Conservation (phyloP, 441 rosid species). For the Euphorbia corollata region DNA sequence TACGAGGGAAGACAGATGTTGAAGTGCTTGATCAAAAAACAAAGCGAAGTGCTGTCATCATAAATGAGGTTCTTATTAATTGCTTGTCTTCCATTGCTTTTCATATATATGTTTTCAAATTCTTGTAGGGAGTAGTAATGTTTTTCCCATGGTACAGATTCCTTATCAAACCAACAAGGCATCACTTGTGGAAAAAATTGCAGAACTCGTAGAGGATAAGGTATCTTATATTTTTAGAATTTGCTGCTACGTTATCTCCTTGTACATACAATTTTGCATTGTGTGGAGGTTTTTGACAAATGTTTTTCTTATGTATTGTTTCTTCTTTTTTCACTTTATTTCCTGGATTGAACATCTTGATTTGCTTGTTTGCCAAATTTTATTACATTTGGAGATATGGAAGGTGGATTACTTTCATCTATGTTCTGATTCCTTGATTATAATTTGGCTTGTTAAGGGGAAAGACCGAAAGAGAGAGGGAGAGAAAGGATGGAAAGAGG, state of each 20-base stretch:
- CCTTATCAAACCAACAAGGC: constrained; percentile 95
- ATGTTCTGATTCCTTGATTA: background rate
- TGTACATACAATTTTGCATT: constrained; percentile 1
- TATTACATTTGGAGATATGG: background rate
- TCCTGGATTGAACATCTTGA: background rate
- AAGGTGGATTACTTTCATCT: constrained; percentile 5
- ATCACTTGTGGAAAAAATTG: constrained; percentile 88
- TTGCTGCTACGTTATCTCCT: background rate
- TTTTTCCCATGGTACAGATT: constrained; percentile 46
- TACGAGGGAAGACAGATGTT: constrained; percentile 77
- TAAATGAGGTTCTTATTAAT: constrained; percentile 62
- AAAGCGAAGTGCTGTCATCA: constrained; percentile 69
- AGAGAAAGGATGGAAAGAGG: background rate
- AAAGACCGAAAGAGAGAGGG: no score
- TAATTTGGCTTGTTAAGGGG: background rate
- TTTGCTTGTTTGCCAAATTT: constrained; percentile 3
- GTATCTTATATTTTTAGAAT: constrained; percentile 30
- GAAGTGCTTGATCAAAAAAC: constrained; percentile 79
- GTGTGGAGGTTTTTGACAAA: background rate
- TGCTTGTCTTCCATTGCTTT: constrained; percentile 2
- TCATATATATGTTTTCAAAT: constrained; percentile 16
- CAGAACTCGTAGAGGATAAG: constrained; percentile 92
- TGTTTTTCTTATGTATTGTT: background rate
- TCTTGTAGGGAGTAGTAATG: constrained; percentile 10
- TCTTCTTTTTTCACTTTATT: background rate